Conservation (phyloP, 192 early-diverging fungal species). For the Coemansia sp. region DNA sequence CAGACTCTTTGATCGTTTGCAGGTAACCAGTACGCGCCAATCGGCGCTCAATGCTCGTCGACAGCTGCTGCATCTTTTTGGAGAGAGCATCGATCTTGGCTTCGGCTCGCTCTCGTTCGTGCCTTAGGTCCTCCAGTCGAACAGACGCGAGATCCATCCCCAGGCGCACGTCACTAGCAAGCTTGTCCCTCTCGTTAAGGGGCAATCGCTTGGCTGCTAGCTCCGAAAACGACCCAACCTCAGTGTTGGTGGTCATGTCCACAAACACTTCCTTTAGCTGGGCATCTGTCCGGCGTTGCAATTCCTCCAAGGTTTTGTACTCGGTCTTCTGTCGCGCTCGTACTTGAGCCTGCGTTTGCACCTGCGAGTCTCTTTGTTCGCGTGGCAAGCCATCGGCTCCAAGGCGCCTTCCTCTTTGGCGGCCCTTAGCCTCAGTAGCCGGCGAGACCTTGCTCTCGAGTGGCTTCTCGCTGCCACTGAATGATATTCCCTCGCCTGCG, state of each 20-base stretch:
- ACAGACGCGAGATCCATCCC: slow-evolving; percentile 41
- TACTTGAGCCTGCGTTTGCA: not conserved
- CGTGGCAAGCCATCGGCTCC: not conserved
- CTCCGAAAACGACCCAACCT: slow-evolving; percentile 34
- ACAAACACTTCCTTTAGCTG: slow-evolving; percentile 41
- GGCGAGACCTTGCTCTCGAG: not conserved
- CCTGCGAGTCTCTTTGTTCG: not conserved
- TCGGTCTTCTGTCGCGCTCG: slow-evolving; percentile 10
- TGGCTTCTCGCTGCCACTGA: slow-evolving; percentile 72
- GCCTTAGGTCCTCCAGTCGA: slow-evolving; percentile 25
- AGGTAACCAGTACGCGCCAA: slow-evolving; percentile 20
- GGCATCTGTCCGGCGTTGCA: slow-evolving; percentile 32
- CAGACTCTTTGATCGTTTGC: slow-evolving; percentile 11
- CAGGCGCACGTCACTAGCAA: slow-evolving; percentile 31
- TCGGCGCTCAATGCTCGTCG: slow-evolving; percentile 9
- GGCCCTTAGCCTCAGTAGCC: not conserved
- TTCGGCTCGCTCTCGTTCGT: slow-evolving; percentile 13
- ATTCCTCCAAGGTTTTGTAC: slow-evolving; percentile 40
- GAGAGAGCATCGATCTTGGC: not conserved
- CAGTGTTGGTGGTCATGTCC: slow-evolving; percentile 40
- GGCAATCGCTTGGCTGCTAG: slow-evolving; percentile 29
- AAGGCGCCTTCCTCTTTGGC: not conserved
- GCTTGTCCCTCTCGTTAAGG: slow-evolving; percentile 24
- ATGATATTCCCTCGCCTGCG: slow-evolving; percentile 77
- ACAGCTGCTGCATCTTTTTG: slow-evolving; percentile 13